phyloP scores from a whole-genome alignment of 352 stramenopile species.

The Thraustochytrium striatum region DNA sequence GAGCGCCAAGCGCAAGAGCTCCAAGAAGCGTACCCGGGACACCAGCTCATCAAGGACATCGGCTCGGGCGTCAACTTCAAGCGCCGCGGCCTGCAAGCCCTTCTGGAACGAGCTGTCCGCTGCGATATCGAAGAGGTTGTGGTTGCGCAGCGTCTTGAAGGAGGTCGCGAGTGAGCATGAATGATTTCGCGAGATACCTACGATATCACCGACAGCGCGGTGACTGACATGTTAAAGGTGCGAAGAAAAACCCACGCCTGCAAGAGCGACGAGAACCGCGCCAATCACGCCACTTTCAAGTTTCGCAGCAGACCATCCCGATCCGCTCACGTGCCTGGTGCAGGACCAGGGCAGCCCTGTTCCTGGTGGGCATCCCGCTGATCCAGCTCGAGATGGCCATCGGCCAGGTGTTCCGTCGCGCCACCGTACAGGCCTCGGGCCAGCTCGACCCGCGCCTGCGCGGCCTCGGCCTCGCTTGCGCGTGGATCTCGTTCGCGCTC shows the following conservation, averaged over 20 bases:
- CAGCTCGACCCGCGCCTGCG: constrained; percentile 33
- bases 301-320: too few relatives aligned
- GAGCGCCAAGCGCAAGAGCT: not conserved
- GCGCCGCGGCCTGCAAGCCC: not conserved
- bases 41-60: not conserved
- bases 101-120: not conserved
- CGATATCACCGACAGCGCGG: too few relatives aligned
- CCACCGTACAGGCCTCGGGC: constrained; percentile 54
- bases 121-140: too few relatives aligned
- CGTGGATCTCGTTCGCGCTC: constrained; percentile 47
- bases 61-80: constrained; percentile 1
- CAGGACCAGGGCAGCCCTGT: too few relatives aligned
- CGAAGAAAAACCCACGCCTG: too few relatives aligned
- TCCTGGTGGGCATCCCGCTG: constrained; percentile 62
- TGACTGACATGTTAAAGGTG: too few relatives aligned
- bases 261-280: too few relatives aligned
- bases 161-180: too few relatives aligned
- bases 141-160: too few relatives aligned
- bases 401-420: constrained; percentile 59
- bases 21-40: not conserved
- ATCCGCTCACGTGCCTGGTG: too few relatives aligned
- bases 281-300: too few relatives aligned
- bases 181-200: too few relatives aligned
- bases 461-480: constrained; percentile 47
- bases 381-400: constrained; percentile 61